Evolutionary conservation across 371 early-diverging fungal genomes (phyloP).

Genomic region (Mortierella sp.): DNA sequence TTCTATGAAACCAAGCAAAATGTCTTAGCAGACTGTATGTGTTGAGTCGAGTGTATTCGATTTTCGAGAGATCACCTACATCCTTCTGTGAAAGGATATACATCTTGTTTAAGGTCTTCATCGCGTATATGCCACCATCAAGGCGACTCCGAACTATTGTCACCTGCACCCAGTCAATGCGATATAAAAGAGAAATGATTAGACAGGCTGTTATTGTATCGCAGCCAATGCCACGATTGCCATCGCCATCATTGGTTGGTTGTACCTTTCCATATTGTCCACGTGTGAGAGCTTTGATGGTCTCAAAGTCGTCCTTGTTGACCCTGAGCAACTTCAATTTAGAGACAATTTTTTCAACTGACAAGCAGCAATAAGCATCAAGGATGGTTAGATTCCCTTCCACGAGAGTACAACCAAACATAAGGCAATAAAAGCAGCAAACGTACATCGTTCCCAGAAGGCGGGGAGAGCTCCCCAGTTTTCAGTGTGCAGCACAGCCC

Average conservation of each 20-base stretch:
- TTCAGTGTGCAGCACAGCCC: conserved; percentile 57
- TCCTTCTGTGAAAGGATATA: conserved; percentile 87
- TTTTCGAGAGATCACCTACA: conserved; percentile 52
- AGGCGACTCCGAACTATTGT: conserved; percentile 79
- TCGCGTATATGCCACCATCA: conserved; percentile 88
- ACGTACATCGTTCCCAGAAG: conserved; percentile 68
- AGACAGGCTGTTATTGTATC: not conserved
- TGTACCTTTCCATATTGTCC: conserved; percentile 93
- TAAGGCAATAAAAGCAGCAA: not conserved
- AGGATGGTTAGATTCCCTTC: not conserved
- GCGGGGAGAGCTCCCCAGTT: conserved; percentile 63
- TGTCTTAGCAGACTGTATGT: not conserved
- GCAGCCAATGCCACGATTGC: not conserved
- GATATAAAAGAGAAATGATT: too few relatives aligned
- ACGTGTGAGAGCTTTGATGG: conserved; percentile 87
- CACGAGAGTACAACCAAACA: too few relatives aligned
- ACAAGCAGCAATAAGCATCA: not conserved
- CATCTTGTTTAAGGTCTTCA: conserved; percentile 95
- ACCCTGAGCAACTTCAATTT: conserved; percentile 72
- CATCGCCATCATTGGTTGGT: not conserved
- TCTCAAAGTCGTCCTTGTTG: conserved; percentile 89
- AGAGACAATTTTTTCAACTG: conserved; percentile 73
- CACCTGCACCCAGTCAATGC: conserved; percentile 59
- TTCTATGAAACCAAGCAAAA: conserved; percentile 62
- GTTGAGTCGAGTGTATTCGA: not conserved